Evolutionary conservation across 768 basidiomycete species (phyloP).

Genomic region (Leccinellum luteum): DNA sequence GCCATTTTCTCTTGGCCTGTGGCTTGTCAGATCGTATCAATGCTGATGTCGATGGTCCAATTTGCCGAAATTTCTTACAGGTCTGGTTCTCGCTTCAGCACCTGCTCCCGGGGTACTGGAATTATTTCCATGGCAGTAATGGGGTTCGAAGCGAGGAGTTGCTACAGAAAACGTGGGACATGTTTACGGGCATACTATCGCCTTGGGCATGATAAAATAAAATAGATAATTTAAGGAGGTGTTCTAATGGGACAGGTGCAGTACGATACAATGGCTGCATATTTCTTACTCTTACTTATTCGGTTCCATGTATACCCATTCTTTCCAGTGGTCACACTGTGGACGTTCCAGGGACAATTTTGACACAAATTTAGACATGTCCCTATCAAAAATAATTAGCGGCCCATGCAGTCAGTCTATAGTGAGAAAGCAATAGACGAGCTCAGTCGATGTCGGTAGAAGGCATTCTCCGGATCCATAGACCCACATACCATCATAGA

Average conservation of each 20-base stretch:
- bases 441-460: neutral
- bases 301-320: neutral
- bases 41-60: neutral
- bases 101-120: slow-evolving; percentile 35
- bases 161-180: slow-evolving; percentile 16
- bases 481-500: neutral
- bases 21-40: neutral
- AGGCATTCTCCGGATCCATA: neutral
- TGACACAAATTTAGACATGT: neutral
- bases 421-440: neutral
- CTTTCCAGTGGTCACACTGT: neutral
- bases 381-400: neutral
- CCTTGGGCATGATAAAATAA: neutral
- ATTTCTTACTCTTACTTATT: neutral
- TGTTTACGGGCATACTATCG: slow-evolving; percentile 15
- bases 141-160: slow-evolving; percentile 14
- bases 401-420: neutral
- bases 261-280: neutral
- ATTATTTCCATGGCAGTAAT: slow-evolving; percentile 25
- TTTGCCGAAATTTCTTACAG: slow-evolving; percentile 7
- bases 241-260: neutral
- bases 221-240: neutral
- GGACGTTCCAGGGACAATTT: neutral
- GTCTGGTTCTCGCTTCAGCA: slow-evolving; percentile 37
- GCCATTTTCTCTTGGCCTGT: neutral